phyloP scores from a whole-genome alignment of 2,329 filamentous ascomycete genomes.

The Fusarium sp. region DNA sequence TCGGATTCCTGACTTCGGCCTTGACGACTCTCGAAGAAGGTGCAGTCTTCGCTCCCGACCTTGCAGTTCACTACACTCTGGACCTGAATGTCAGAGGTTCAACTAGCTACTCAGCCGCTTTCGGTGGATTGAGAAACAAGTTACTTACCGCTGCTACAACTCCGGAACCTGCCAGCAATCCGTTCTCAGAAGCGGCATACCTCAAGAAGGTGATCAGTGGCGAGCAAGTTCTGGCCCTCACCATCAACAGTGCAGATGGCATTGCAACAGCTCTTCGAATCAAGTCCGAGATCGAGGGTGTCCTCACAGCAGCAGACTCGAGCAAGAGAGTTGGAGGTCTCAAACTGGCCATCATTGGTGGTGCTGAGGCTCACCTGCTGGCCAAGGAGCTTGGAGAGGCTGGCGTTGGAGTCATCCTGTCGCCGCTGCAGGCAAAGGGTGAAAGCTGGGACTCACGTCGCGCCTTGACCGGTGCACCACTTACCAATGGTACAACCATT shows the following conservation, averaged over 20 bases:
- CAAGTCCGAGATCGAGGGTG: conserved; percentile 64
- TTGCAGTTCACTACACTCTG: conserved; percentile 68
- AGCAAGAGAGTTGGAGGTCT: conserved; percentile 45
- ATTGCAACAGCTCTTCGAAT: conserved; percentile 68
- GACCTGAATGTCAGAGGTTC: conserved; percentile 52
- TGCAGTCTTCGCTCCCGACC: conserved; percentile 63
- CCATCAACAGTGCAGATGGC: conserved; percentile 69
- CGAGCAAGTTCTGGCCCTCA: conserved; percentile 64
- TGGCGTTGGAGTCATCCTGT: conserved; percentile 66
- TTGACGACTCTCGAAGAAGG: conserved; percentile 55
- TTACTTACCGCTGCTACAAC: conserved; percentile 60
- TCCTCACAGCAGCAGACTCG: conserved; percentile 34
- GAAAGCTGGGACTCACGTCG: conserved; percentile 69
- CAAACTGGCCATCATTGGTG: conserved; percentile 67
- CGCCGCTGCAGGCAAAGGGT: conserved; percentile 65
- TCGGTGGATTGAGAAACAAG: conserved; percentile 62
- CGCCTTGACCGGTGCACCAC: conserved; percentile 69
- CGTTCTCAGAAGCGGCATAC: conserved; percentile 60
- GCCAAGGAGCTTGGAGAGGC: conserved; percentile 66
- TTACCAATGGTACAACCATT: conserved; percentile 71
- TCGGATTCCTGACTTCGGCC: conserved; percentile 65
- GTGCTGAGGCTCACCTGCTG: conserved; percentile 69
- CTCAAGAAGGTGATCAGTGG: conserved; percentile 64
- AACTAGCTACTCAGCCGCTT: conserved; percentile 61
- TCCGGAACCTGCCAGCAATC: conserved; percentile 48